phyloP scores from a whole-genome alignment of 78 protist genomes.

The Tieghemostelium lacteum region DNA sequence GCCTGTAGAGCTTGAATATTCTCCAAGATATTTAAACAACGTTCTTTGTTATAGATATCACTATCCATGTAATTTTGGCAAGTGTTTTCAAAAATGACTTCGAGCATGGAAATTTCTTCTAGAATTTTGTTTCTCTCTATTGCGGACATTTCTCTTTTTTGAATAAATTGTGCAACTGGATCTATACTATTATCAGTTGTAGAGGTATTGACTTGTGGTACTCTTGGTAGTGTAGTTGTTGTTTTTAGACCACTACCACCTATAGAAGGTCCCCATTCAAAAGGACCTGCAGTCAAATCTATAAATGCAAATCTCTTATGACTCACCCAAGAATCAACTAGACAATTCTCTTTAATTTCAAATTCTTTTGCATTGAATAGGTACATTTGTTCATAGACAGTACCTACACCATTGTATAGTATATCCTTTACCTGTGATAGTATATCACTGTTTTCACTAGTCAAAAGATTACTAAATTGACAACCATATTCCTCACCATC shows the following conservation, averaged over 20 bases:
- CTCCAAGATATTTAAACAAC: too few species aligned
- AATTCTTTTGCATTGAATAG: neutral
- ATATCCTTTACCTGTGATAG: conserved; percentile 15
- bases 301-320: conserved; percentile 69
- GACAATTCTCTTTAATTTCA: conserved; percentile 28
- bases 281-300: conserved; percentile 78
- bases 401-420: conserved; percentile 2
- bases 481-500: conserved; percentile 46
- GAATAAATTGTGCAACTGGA: neutral
- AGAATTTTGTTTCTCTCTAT: conserved; percentile 22
- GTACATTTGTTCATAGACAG: conserved; percentile 8
- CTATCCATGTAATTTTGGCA: neutral
- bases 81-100: conserved; percentile 23
- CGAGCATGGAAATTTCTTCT: conserved; percentile 2
- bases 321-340: conserved; percentile 72
- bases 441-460: neutral
- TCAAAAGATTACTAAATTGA: conserved; percentile 6
- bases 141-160: too few species aligned
- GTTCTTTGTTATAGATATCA: too few species aligned
- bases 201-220: too few species aligned
- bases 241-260: conserved; percentile 68
- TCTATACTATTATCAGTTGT: neutral
- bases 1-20: too few species aligned
- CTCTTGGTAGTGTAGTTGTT: conserved; percentile 3
- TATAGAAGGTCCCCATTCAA: conserved; percentile 74